These are phyloP conservation scores for Saxophila tyrrhenica DNA, from an alignment of 495 filamentous ascomycete species.

Conservation along the genomic window DNA sequence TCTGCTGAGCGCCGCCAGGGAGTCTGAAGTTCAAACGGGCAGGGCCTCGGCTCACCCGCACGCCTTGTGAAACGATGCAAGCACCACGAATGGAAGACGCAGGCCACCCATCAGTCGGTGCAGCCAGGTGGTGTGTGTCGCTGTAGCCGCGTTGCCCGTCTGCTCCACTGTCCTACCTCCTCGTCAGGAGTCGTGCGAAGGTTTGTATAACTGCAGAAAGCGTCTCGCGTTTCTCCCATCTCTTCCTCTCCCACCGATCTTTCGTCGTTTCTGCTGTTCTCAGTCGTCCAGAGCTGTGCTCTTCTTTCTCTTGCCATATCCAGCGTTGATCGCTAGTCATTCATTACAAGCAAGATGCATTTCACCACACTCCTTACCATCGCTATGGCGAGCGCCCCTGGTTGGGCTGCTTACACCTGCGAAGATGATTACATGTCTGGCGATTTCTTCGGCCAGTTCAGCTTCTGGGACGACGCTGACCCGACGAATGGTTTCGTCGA, in stretches of 20 bases:
- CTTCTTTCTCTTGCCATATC: not conserved
- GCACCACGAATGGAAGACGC: not conserved
- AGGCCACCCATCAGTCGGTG: not conserved
- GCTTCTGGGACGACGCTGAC: conserved; percentile 16
- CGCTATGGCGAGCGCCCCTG: conserved; percentile 2
- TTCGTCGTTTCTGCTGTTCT: not conserved
- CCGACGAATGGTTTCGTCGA: conserved; percentile 29
- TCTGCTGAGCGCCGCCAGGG: not conserved
- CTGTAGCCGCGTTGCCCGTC: not conserved
- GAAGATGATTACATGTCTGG: conserved; percentile 19
- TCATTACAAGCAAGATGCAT: conserved; percentile 14
- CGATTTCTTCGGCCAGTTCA: conserved; percentile 21
- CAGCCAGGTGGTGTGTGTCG: not conserved
- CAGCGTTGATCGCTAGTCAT: conserved; percentile 15
- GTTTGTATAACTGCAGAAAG: not conserved
- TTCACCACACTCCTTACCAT: conserved; percentile 14
- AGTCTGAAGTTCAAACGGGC: not conserved
- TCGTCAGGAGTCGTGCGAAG: not conserved
- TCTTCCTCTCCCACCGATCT: not conserved
- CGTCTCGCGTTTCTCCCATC: not conserved
- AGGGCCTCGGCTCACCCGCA: not conserved
- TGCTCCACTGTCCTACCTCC: not conserved
- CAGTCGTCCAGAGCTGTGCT: not conserved
- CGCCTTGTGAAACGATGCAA: not conserved
- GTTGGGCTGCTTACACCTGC: conserved; percentile 16